Evolutionary conservation across 495 filamentous ascomycete species (phyloP).

Genomic region (Aspergillus biplanus): DNA sequence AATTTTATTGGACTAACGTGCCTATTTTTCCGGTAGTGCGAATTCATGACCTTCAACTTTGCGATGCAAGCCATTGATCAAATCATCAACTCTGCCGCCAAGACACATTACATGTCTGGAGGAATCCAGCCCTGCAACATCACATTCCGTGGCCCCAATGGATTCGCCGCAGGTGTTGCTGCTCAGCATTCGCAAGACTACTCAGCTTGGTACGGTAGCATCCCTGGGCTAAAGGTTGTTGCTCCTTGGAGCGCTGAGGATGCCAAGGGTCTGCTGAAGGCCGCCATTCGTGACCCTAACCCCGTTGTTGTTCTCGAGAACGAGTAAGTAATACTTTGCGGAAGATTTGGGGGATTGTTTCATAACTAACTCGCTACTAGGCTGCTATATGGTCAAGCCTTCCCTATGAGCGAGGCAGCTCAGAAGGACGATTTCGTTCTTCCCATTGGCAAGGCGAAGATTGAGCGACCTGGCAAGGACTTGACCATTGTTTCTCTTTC

Average conservation of each 20-base stretch:
- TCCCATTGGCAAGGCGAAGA: conserved; percentile 97
- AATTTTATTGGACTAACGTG: conserved; percentile 12
- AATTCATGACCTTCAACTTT: conserved; percentile 99
- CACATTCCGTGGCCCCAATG: conserved; percentile 98
- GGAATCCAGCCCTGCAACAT: conserved; percentile 99
- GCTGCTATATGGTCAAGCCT: conserved; percentile 88
- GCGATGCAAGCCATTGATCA: conserved; percentile 99
- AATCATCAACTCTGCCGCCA: conserved; percentile 98
- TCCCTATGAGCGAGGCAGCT: conserved; percentile 94
- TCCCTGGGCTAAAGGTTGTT: conserved; percentile 96
- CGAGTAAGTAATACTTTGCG: conserved; percentile 60
- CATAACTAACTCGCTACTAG: conserved; percentile 42
- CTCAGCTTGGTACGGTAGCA: conserved; percentile 96
- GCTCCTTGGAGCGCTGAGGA: conserved; percentile 95
- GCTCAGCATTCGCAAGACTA: conserved; percentile 99
- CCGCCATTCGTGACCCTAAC: conserved; percentile 97
- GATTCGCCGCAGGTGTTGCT: conserved; percentile 92
- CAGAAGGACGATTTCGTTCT: conserved; percentile 95
- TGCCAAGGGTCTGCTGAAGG: conserved; percentile 96
- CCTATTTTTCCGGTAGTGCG: conserved; percentile 64
- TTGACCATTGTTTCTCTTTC: conserved; percentile 93
- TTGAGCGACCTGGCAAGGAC: conserved; percentile 94
- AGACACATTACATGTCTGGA: conserved; percentile 99
- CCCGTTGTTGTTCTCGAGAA: conserved; percentile 95
- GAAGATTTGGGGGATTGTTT: background rate